phyloP scores from a whole-genome alignment of 2,329 filamentous ascomycete species.

The Karstenula rhodostoma region DNA sequence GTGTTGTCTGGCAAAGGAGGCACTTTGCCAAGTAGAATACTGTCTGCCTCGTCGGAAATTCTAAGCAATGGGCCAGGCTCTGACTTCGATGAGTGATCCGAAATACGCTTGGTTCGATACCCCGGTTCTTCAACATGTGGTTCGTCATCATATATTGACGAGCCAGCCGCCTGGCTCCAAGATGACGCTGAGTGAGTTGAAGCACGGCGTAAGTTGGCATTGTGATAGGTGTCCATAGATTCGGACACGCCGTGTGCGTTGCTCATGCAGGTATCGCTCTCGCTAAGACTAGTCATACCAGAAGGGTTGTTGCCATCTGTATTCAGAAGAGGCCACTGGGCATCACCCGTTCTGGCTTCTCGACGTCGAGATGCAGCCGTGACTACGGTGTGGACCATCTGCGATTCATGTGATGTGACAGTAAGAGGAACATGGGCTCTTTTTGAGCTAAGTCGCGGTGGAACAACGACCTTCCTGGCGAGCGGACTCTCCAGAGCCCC shows the following conservation, averaged over 20 bases:
- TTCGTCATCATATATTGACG: conserved; percentile 19
- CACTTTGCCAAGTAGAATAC: conserved; percentile 27
- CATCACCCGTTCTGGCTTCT: conserved; percentile 15
- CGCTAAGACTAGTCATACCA: not conserved
- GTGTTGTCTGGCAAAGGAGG: conserved; percentile 17
- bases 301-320: not conserved
- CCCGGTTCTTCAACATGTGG: conserved; percentile 11
- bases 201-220: conserved; percentile 1
- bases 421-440: conserved; percentile 22
- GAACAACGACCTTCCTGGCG: conserved; percentile 14
- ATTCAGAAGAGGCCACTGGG: conserved; percentile 26
- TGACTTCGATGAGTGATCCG: conserved; percentile 23
- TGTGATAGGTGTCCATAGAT: conserved; percentile 7
- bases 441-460: conserved; percentile 30
- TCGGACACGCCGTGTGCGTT: not conserved
- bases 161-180: conserved; percentile 17
- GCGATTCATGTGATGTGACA: not conserved
- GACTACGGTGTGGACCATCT: not conserved
- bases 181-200: conserved; percentile 17
- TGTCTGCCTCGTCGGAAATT: conserved; percentile 37
- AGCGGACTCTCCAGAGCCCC: conserved; percentile 18
- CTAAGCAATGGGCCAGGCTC: conserved; percentile 31
- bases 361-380: conserved; percentile 8
- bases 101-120: conserved; percentile 32
- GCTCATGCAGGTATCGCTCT: not conserved